Evolutionary conservation across 148 eudicot species (phyloP).

Genomic region (Chenopodium quinoa): DNA sequence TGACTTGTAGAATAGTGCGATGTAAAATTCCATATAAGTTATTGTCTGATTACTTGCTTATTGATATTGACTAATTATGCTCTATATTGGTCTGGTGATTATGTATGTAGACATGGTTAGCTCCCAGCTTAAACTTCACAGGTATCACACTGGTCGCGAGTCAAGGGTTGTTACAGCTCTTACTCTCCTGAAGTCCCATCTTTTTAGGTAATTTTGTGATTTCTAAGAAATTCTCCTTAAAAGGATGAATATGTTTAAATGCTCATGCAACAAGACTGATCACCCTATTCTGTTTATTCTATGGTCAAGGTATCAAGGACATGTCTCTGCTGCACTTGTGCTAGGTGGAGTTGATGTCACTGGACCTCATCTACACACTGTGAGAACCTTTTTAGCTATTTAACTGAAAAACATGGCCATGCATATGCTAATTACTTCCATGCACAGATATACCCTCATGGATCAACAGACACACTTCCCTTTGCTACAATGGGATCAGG

Average conservation of each 20-base stretch:
- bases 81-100: not conserved
- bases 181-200: conserved; percentile 77
- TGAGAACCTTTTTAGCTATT: conserved; percentile 35
- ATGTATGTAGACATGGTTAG: conserved; percentile 70
- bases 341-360: conserved; percentile 92
- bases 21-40: not conserved
- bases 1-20: not conserved
- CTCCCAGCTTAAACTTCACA: conserved; percentile 84
- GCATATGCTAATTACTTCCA: not conserved
- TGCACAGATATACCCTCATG: conserved; percentile 87
- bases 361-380: conserved; percentile 92
- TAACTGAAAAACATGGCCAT: not conserved
- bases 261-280: not conserved
- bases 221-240: not conserved
- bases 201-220: conserved; percentile 50
- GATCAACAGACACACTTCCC: conserved; percentile 89
- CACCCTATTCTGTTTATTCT: conserved; percentile 17
- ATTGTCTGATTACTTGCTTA: not conserved
- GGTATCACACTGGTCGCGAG: conserved; percentile 84
- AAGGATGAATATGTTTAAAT: not conserved
- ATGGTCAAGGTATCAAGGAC: conserved; percentile 69
- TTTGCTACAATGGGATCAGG: conserved; percentile 96
- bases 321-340: conserved; percentile 86
- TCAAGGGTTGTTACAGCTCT: conserved; percentile 92
- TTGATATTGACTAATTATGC: not conserved